Conservation (phyloP, 2,329 filamentous ascomycete species). For the Fusarium denticulatum region DNA sequence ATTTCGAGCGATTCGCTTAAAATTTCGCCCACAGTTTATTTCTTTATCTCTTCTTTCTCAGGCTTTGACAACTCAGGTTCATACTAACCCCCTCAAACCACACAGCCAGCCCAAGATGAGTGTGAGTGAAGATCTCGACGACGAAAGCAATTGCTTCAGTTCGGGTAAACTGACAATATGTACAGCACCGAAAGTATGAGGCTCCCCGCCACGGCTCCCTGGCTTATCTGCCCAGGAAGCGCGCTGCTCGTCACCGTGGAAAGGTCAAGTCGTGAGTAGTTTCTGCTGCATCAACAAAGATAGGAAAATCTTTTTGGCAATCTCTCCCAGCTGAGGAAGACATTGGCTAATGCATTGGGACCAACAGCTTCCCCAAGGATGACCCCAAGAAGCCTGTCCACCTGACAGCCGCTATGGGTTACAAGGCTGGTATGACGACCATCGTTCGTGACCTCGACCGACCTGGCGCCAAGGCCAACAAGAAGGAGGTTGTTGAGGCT, state of each 20-base stretch:
- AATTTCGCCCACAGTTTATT: slow-evolving; percentile 52
- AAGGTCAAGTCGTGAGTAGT: slow-evolving; percentile 95
- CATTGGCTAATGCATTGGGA: slow-evolving; percentile 43
- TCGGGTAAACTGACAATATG: slow-evolving; percentile 26
- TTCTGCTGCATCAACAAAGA: background rate
- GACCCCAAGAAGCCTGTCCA: slow-evolving; percentile 99
- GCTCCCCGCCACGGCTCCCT: slow-evolving; percentile 96
- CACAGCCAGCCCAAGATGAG: slow-evolving; percentile 54
- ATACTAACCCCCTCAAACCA: slow-evolving; percentile 52
- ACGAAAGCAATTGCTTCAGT: slow-evolving; percentile 43
- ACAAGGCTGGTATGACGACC: slow-evolving; percentile 99
- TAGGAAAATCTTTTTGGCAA: background rate
- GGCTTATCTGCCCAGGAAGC: slow-evolving; percentile 89
- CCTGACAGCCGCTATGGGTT: slow-evolving; percentile 97
- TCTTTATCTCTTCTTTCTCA: slow-evolving; percentile 46
- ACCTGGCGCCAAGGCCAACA: slow-evolving; percentile 99
- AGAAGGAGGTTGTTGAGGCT: slow-evolving; percentile 96
- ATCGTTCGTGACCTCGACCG: slow-evolving; percentile 99
- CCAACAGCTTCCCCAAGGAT: slow-evolving; percentile 96
- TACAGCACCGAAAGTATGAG: slow-evolving; percentile 70
- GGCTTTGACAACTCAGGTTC: slow-evolving; percentile 48
- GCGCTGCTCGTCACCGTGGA: slow-evolving; percentile 91
- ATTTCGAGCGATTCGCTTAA: slow-evolving; percentile 50
- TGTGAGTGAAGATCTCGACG: slow-evolving; percentile 46
- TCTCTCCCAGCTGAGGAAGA: background rate